Percentiles rank a stretch among this genome's conserved stretches.
phyloP scores from a whole-genome alignment of 1,139 yeast genomes.

The Citeromyces siamensis region DNA sequence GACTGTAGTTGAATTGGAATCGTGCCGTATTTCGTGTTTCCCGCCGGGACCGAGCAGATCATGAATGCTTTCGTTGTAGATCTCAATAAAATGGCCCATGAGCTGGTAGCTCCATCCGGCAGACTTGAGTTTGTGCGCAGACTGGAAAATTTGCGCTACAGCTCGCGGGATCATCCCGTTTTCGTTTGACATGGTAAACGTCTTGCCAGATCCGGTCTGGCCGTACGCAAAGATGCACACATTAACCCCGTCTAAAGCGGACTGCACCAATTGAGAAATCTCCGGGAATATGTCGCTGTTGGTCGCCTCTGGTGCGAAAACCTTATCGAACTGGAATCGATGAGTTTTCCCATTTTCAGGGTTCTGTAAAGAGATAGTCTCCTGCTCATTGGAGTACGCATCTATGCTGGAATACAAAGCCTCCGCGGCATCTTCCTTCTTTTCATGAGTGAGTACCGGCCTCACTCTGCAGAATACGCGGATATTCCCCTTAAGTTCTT shows the following conservation, averaged over 20 bases:
- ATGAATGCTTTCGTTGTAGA: slow-evolving; percentile 70
- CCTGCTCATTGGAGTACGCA: slow-evolving; percentile 14
- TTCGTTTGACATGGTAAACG: slow-evolving; percentile 74
- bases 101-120: slow-evolving; percentile 59
- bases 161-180: slow-evolving; percentile 78
- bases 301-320: slow-evolving; percentile 41
- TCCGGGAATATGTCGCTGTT: slow-evolving; percentile 71
- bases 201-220: slow-evolving; percentile 96
- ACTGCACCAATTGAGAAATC: slow-evolving; percentile 76
- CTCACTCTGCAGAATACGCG: slow-evolving; percentile 83
- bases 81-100: slow-evolving; percentile 75
- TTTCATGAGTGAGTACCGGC: slow-evolving; percentile 29
- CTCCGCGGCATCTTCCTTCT: slow-evolving; percentile 4
- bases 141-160: slow-evolving; percentile 55
- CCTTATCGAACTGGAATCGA: slow-evolving; percentile 64
- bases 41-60: slow-evolving; percentile 40
- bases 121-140: slow-evolving; percentile 33
- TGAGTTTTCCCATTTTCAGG: slow-evolving; percentile 16
- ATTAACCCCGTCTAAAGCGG: slow-evolving; percentile 82
- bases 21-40: slow-evolving; percentile 69
- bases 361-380: not conserved
- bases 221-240: slow-evolving; percentile 97
- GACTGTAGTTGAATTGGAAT: slow-evolving; percentile 41
- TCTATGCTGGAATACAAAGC: slow-evolving; percentile 11
- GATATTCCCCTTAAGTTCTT: slow-evolving; percentile 85